A percentile compares a stretch with the other conserved stretches of the same genome.
Conservation (phyloP, 208 protist species). For the Leishmania turanica region DNA sequence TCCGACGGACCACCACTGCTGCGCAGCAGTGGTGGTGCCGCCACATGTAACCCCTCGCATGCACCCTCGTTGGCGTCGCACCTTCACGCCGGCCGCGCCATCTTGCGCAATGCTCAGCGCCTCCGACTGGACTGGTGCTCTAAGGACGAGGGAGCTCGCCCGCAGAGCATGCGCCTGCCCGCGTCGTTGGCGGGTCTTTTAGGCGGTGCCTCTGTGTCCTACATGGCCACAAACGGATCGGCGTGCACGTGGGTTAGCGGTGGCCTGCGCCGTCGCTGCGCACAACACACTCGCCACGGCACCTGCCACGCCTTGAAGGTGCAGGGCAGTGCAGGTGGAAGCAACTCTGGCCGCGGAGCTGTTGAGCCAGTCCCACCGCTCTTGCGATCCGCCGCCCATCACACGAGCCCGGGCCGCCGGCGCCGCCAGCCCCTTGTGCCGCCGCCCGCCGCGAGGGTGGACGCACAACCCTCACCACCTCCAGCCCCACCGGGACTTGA, state of each 20-base stretch:
- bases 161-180: neutral
- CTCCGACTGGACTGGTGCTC: constrained; percentile 25
- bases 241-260: constrained; percentile 32
- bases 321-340: neutral
- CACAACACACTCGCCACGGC: neutral
- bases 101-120: constrained; percentile 15
- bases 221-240: neutral
- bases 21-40: neutral
- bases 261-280: constrained; percentile 14
- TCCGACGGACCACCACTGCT: neutral
- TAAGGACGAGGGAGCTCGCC: neutral
- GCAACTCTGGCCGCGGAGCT: neutral
- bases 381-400: neutral
- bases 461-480: neutral
- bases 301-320: neutral
- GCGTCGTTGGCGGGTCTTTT: constrained; percentile 15
- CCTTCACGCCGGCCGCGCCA: constrained; percentile 8
- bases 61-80: constrained; percentile 2
- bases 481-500: neutral
- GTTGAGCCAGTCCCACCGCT: neutral
- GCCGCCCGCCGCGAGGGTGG: neutral
- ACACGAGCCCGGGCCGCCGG: neutral
- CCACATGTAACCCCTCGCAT: neutral
- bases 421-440: neutral
- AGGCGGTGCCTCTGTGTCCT: constrained; percentile 22